Base-by-base conservation (phyloP, 2,329 filamentous ascomycete genomes). In the Dactylonectria macrodidyma region DNA sequence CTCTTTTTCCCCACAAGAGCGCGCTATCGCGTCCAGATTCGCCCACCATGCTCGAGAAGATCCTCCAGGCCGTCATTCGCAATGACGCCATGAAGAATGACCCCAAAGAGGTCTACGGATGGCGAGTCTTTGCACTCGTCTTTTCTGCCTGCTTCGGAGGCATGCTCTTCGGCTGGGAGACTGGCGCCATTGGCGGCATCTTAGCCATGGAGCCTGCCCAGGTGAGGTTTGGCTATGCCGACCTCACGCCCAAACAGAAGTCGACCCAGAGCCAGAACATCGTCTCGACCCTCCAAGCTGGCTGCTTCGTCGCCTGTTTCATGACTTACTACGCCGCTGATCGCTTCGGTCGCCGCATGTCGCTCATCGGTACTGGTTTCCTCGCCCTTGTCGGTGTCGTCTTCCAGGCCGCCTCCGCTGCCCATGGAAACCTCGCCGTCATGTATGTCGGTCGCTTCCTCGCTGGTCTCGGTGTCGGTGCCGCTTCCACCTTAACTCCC, bases 11-110 rank as follows among this genome's bases (percentile, higher is more conserved):
- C 8, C 36, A 11, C 36, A 10, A 38, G 36, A 38, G 41, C 16
- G 41, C 41, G 16, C 38, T 14, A 44, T n/a, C 7, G 41, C 41
- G 16, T n/a, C 41, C 8, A 44, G 16, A 30, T 30, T 44, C 41
- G 41, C 41, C 14, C 41, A 44, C n/a, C 41, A 44, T 44, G 41
- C 41, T 44, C 41, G 41, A 44, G 41, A 44, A 44, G 41, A 44
- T 44, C 41, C 83, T 91, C 61, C 83, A 83, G 73, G 81, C 81
- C 73, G 83, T 91, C 75, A 86, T 91, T 71, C 87, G 87, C 79
- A 92, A 93, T 83, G 89, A 93, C 77, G 88, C 91, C 48, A 92
- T 93, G 87, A 89, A 86, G 75, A 80, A 82, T 48, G 90, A 92
- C 64, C 90, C 90, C n/a, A 84, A 85, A 19, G 86, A 91, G 76